Conservation (phyloP, 1,284 basidiomycete species). For the Coniferiporia weirii region DNA sequence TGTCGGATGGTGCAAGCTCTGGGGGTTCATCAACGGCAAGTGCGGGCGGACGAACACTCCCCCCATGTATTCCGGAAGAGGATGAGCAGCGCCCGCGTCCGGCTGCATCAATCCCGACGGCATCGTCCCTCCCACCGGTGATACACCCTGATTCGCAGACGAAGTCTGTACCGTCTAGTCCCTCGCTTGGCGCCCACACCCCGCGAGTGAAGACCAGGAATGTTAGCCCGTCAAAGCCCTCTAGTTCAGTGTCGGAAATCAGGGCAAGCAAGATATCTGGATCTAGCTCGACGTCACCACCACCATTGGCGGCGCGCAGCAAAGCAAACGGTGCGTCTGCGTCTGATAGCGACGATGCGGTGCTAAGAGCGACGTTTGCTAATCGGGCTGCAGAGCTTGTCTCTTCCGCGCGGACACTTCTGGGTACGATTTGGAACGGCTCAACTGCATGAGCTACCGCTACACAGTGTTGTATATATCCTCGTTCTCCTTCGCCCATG, state of each 20-base stretch:
- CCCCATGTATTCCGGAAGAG: constrained; percentile 10
- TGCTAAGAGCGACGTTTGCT: constrained; percentile 3
- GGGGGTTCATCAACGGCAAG: background rate
- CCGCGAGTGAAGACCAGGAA: background rate
- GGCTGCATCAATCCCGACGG: background rate
- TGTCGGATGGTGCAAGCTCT: constrained; percentile 44
- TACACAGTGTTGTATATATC: background rate
- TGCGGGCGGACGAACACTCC: constrained; percentile 5
- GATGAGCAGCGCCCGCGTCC: constrained; percentile 1
- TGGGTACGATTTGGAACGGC: constrained; percentile 16
- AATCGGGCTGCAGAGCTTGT: constrained; percentile 12
- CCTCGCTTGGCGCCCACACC: background rate
- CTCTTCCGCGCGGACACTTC: constrained; percentile 15
- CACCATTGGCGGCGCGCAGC: background rate
- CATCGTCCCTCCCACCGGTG: background rate
- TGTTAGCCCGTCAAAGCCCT: background rate
- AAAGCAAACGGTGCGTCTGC: constrained; percentile 9
- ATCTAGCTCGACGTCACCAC: background rate
- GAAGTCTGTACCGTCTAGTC: background rate
- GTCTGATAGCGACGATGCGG: background rate
- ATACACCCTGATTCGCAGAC: background rate
- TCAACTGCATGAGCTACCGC: background rate
- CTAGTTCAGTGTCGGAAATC: background rate
- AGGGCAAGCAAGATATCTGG: background rate
- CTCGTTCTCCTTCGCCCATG: background rate